Percentiles rank a stretch among this genome's conserved stretches.
These are phyloP conservation scores for Sedum album DNA, from an alignment of 164 flowering plant species.

Conservation along the genomic window DNA sequence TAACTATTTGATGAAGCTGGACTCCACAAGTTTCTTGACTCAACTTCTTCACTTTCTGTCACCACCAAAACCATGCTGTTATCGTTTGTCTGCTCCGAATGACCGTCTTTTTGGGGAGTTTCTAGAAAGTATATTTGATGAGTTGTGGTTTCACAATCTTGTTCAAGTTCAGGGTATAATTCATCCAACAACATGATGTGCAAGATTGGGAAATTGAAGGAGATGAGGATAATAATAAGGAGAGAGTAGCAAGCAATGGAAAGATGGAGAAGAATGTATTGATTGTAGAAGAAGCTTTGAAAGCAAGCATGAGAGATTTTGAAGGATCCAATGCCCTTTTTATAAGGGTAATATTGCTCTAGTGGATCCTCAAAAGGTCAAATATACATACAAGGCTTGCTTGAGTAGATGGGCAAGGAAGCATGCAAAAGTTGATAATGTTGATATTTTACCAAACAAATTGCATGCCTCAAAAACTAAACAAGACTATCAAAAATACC, in stretches of 20 bases:
- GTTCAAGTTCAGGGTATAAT: background rate
- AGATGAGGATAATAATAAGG: background rate
- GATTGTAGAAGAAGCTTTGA: background rate
- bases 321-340: slow-evolving; percentile 3
- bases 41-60: background rate
- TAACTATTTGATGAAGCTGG: background rate
- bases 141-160: background rate
- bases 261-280: background rate
- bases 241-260: background rate
- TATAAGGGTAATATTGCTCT: background rate
- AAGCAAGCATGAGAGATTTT: slow-evolving; percentile 1
- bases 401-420: background rate
- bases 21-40: background rate
- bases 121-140: background rate
- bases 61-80: background rate
- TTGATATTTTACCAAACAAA: background rate
- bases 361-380: background rate
- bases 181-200: background rate
- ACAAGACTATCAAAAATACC: no score
- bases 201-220: background rate
- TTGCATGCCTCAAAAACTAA: background rate
- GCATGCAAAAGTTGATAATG: background rate
- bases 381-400: background rate
- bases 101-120: background rate
- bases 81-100: background rate